These are phyloP conservation scores for Xylariaceae sp. DNA, from an alignment of 2,329 filamentous ascomycete species.

Conservation along the genomic window DNA sequence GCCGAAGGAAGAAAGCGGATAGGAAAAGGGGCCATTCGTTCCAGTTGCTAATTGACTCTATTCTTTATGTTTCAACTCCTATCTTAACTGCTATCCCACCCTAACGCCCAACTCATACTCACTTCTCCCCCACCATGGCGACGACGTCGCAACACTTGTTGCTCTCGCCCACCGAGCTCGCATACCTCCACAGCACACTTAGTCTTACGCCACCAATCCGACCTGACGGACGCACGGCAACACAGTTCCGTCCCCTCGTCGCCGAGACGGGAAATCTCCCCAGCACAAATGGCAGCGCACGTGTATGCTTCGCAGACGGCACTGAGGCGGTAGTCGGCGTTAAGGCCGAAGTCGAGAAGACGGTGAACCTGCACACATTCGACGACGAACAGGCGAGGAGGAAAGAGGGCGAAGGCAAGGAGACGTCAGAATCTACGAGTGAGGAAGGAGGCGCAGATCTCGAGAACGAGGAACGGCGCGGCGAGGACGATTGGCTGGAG, in stretches of 20 bases:
- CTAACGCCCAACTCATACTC: background rate
- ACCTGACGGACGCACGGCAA: slow-evolving; percentile 74
- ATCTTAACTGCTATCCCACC: too few relatives aligned
- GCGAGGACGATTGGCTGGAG: slow-evolving; percentile 72
- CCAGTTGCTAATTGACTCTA: too few relatives aligned
- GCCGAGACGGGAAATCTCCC: slow-evolving; percentile 90
- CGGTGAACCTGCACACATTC: slow-evolving; percentile 17
- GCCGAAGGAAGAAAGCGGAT: background rate
- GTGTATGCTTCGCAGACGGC: slow-evolving; percentile 90
- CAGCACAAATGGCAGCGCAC: slow-evolving; percentile 83
- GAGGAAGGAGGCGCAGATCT: slow-evolving; percentile 24
- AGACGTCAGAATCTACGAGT: slow-evolving; percentile 19
- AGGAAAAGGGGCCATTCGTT: background rate
- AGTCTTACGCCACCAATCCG: slow-evolving; percentile 77
- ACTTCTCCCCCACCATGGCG: slow-evolving; percentile 19
- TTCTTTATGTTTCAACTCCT: too few relatives aligned
- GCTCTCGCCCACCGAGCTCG: slow-evolving; percentile 91
- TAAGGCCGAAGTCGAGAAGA: slow-evolving; percentile 76
- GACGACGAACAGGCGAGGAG: slow-evolving; percentile 11
- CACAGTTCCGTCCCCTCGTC: slow-evolving; percentile 83
- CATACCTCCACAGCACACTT: slow-evolving; percentile 88
- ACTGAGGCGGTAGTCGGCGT: slow-evolving; percentile 94
- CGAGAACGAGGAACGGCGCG: slow-evolving; percentile 33
- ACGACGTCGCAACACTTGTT: slow-evolving; percentile 65
- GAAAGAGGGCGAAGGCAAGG: slow-evolving; percentile 24